Conservation (phyloP, 768 basidiomycete genomes). For the Russula dissimulans region DNA sequence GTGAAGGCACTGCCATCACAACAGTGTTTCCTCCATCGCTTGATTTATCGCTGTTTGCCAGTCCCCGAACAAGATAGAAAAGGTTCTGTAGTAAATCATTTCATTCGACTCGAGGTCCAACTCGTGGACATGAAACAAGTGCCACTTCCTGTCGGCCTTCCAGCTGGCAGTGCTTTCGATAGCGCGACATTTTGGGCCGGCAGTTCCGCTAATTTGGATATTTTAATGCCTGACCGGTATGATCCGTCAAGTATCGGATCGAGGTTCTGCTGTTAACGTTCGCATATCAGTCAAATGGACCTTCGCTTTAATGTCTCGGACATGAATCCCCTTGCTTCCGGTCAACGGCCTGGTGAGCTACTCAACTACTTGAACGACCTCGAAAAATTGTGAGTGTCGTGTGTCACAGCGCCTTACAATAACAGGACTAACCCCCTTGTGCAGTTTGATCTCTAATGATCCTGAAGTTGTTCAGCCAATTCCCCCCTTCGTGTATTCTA, state of each 20-base stretch:
- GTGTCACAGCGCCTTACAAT: conserved; percentile 20
- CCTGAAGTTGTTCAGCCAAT: conserved; percentile 32
- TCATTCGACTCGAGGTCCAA: conserved; percentile 14
- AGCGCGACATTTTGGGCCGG: not conserved
- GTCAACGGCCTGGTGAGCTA: conserved; percentile 35
- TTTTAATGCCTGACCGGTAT: conserved; percentile 18
- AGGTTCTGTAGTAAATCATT: not conserved
- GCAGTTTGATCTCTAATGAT: conserved; percentile 30
- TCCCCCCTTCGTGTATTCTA: conserved; percentile 34
- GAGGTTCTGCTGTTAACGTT: not conserved
- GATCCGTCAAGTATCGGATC: not conserved
- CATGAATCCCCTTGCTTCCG: conserved; percentile 22
- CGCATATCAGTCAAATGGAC: conserved; percentile 32
- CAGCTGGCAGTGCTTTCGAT: not conserved
- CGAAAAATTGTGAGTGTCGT: conserved; percentile 34
- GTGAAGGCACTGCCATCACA: conserved; percentile 8
- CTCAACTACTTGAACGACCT: conserved; percentile 34
- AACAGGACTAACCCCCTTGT: conserved; percentile 8
- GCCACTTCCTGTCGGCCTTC: not conserved
- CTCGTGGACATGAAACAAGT: conserved; percentile 3
- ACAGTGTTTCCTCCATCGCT: conserved; percentile 15
- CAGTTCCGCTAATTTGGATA: conserved; percentile 3
- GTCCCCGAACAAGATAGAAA: not conserved
- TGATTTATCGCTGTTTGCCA: conserved; percentile 9
- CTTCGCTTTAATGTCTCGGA: conserved; percentile 40